A percentile compares a stretch with the other conserved stretches of the same genome.
These are phyloP conservation scores for Mycena indigotica DNA, from an alignment of 768 basidiomycete species.

Conservation along the genomic window DNA sequence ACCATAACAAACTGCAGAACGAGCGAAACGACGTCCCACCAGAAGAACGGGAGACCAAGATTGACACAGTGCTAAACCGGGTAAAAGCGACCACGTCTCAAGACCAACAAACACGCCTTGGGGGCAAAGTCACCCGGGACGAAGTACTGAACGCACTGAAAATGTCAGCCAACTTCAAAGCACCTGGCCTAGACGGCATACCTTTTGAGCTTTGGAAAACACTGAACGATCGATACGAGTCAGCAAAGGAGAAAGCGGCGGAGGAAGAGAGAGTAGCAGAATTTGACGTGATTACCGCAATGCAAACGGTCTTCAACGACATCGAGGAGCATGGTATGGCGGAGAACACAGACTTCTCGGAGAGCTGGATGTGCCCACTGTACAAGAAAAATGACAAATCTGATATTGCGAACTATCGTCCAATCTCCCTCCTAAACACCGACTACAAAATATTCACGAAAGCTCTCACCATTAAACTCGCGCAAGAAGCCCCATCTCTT, in stretches of 20 bases:
- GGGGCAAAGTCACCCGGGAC: background rate
- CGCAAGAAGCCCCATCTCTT: background rate
- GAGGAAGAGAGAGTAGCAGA: background rate
- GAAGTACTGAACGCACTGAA: background rate
- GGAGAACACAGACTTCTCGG: background rate
- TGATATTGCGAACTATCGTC: constrained; percentile 23
- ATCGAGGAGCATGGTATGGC: constrained; percentile 15
- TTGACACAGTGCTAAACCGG: background rate
- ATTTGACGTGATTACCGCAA: background rate
- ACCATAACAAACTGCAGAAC: too few relatives aligned
- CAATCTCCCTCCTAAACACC: constrained; percentile 17
- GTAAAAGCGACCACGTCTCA: background rate
- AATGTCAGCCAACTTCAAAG: background rate
- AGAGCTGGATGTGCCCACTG: constrained; percentile 18
- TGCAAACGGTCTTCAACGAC: constrained; percentile 13
- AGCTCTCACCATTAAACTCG: constrained; percentile 16
- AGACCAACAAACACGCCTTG: background rate
- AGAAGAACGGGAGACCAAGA: background rate
- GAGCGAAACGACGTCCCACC: background rate
- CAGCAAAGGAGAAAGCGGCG: too few relatives aligned
- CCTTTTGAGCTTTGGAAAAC: constrained; percentile 23
- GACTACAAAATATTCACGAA: constrained; percentile 29
- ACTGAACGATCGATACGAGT: background rate
- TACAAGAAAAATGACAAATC: constrained; percentile 22
- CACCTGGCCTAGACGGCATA: constrained; percentile 8